phyloP scores from a whole-genome alignment of 78 protist genomes.

The Planoprotostelium fungivorum region DNA sequence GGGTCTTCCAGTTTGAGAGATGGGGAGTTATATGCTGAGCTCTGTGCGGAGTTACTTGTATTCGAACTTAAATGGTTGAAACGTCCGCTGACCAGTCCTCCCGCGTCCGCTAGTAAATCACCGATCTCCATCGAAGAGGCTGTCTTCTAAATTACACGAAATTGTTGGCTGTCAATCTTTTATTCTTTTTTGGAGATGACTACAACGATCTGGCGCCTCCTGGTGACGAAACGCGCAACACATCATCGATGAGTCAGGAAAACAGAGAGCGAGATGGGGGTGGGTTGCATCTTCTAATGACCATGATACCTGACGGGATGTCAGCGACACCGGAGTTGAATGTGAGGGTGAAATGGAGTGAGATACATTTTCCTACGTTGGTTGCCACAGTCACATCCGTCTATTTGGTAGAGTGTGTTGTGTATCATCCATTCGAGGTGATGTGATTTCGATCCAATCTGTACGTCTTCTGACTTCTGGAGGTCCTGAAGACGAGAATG shows the following conservation, averaged over 20 bases:
- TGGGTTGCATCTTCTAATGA: too few species aligned
- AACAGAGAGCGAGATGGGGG: too few species aligned
- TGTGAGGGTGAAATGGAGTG: not conserved
- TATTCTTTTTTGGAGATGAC: too few species aligned
- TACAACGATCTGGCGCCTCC: too few species aligned
- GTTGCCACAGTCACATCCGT: not conserved
- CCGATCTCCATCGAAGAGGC: conserved; percentile 2
- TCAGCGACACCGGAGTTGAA: not conserved
- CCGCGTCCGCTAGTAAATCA: not conserved
- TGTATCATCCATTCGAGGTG: not conserved
- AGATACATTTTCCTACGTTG: not conserved
- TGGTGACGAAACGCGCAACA: too few species aligned
- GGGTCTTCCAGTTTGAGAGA: not conserved
- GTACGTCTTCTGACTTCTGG: not conserved
- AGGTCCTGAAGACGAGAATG: not conserved
- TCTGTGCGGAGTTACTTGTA: too few species aligned
- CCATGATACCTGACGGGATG: too few species aligned
- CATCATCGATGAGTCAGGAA: too few species aligned
- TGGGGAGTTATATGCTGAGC: not conserved
- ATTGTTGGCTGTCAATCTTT: too few species aligned
- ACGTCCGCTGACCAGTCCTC: not conserved
- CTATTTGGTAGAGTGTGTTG: not conserved
- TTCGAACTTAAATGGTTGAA: too few species aligned
- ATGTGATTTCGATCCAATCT: not conserved
- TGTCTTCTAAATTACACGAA: too few species aligned